These are phyloP conservation scores for Prunus padus DNA, from an alignment of 306 rosid species.

Conservation along the genomic window DNA sequence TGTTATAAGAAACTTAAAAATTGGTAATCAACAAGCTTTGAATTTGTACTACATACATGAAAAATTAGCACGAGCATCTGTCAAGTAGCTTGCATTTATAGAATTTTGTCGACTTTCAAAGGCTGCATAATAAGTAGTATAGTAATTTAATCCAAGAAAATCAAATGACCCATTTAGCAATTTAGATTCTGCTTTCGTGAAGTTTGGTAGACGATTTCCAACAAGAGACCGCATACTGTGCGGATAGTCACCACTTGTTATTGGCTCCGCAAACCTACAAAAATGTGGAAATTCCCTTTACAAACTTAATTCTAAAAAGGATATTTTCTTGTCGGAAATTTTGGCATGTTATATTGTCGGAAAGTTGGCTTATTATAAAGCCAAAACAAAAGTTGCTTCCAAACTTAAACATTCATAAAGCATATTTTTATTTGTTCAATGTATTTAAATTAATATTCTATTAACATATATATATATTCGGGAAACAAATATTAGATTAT, in stretches of 20 bases:
- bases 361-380: too few species aligned
- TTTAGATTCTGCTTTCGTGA: slow-evolving; percentile 49
- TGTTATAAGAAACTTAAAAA: background rate
- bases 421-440: too few species aligned
- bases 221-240: slow-evolving; percentile 46
- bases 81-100: slow-evolving; percentile 25
- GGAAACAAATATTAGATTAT: too few species aligned
- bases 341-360: too few species aligned
- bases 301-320: background rate
- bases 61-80: slow-evolving; percentile 33
- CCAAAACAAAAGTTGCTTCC: too few species aligned
- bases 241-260: slow-evolving; percentile 64
- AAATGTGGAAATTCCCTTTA: background rate
- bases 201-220: slow-evolving; percentile 56
- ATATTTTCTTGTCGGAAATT: too few species aligned
- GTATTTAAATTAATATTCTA: too few species aligned
- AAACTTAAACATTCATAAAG: too few species aligned
- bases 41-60: slow-evolving; percentile 29
- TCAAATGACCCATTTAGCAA: slow-evolving; percentile 55
- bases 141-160: slow-evolving; percentile 64
- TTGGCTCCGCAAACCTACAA: slow-evolving; percentile 58
- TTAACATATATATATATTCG: too few species aligned
- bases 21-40: background rate
- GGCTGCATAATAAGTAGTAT: slow-evolving; percentile 42
- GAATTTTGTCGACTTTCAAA: slow-evolving; percentile 23